Evolutionary conservation across 2,329 filamentous ascomycete species (phyloP).

Genomic region (Annulohypoxylon truncatum): DNA sequence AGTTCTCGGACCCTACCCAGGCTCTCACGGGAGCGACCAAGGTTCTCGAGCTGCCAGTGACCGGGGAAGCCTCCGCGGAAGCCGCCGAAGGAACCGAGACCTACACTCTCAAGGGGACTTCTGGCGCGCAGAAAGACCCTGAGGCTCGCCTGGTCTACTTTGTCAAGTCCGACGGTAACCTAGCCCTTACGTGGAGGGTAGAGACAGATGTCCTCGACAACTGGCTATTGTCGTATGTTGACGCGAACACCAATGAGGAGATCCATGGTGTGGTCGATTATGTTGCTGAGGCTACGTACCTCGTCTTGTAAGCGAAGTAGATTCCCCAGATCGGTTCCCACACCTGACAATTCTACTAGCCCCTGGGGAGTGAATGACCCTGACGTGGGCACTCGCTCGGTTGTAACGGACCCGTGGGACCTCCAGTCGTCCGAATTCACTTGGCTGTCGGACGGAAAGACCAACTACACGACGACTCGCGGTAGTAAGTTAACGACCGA

Average conservation of each 20-base stretch:
- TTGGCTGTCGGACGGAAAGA: slow-evolving; percentile 63
- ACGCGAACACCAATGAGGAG: slow-evolving; percentile 59
- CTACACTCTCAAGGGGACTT: slow-evolving; percentile 60
- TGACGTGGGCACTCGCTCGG: slow-evolving; percentile 57
- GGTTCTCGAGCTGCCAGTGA: slow-evolving; percentile 56
- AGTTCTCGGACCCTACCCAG: slow-evolving; percentile 56
- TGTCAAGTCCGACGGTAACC: slow-evolving; percentile 57
- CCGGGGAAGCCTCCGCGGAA: slow-evolving; percentile 55
- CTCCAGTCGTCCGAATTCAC: slow-evolving; percentile 60
- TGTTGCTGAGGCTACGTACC: slow-evolving; percentile 64
- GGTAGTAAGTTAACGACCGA: slow-evolving; percentile 55
- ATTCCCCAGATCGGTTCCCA: neutral
- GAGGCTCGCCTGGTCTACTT: slow-evolving; percentile 68
- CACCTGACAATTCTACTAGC: slow-evolving; percentile 42
- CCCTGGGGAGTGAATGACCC: slow-evolving; percentile 68
- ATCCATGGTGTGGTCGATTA: slow-evolving; percentile 68
- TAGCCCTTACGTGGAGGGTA: slow-evolving; percentile 67
- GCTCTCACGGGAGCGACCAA: slow-evolving; percentile 57
- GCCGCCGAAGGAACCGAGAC: slow-evolving; percentile 52
- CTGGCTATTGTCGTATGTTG: slow-evolving; percentile 70
- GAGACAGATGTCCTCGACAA: slow-evolving; percentile 68
- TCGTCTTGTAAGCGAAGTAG: slow-evolving; percentile 60
- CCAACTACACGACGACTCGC: slow-evolving; percentile 62
- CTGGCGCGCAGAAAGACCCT: slow-evolving; percentile 63
- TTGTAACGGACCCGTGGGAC: slow-evolving; percentile 63